phyloP scores from a whole-genome alignment of 1,139 yeast species.

The Suhomyces choctaworum region DNA sequence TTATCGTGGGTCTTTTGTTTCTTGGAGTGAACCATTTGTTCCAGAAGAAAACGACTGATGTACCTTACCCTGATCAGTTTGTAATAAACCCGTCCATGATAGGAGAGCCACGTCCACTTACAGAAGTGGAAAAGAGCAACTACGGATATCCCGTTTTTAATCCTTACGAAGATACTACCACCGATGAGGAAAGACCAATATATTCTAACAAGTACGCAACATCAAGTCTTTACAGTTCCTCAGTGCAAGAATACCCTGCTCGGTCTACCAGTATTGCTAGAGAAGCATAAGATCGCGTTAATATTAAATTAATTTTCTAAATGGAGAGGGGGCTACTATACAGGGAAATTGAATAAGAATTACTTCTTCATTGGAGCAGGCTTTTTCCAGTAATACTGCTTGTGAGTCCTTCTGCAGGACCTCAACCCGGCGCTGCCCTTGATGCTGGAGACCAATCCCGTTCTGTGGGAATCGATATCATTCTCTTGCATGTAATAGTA shows the following conservation, averaged over 20 bases:
- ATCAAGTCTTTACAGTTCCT: constrained; percentile 9
- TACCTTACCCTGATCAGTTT: constrained; percentile 3
- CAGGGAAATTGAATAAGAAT: background rate
- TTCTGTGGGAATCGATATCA: constrained; percentile 72
- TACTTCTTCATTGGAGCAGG: constrained; percentile 55
- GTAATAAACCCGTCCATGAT: constrained; percentile 16
- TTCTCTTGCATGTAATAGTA: constrained; percentile 85
- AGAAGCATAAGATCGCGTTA: too few relatives aligned
- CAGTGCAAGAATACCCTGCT: constrained; percentile 3
- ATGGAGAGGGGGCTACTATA: constrained; percentile 3
- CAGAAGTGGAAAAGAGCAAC: constrained; percentile 24
- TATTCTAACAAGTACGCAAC: too few relatives aligned
- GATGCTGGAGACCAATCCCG: constrained; percentile 65
- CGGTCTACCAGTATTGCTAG: too few relatives aligned
- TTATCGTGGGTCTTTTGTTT: constrained; percentile 37
- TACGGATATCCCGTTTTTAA: constrained; percentile 36
- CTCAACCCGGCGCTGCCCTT: constrained; percentile 84
- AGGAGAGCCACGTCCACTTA: constrained; percentile 34
- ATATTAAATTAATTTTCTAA: constrained; percentile 9
- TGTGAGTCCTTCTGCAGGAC: constrained; percentile 89
- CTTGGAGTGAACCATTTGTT: constrained; percentile 6
- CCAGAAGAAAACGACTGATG: background rate
- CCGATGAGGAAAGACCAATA: too few relatives aligned
- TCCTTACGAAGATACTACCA: constrained; percentile 11
- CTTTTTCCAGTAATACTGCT: constrained; percentile 86